Evolutionary conservation across 768 basidiomycete species (phyloP).

Genomic region (Dentipellis sp.): DNA sequence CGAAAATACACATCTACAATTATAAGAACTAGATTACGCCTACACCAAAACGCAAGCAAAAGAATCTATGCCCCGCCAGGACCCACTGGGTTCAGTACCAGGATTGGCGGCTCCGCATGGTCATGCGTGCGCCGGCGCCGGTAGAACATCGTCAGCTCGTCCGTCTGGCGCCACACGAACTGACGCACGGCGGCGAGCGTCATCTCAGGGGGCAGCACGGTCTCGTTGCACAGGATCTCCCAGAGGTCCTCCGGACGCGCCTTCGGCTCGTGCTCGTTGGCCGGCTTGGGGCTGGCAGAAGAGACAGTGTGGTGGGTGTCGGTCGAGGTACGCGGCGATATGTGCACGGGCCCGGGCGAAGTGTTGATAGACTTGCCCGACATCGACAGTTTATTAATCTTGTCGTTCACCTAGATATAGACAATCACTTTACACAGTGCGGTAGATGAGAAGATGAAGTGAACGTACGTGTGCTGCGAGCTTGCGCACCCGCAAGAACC

Average conservation of each 20-base stretch:
- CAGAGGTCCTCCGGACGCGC: slow-evolving; percentile 49
- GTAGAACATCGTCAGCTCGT: slow-evolving; percentile 72
- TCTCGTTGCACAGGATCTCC: slow-evolving; percentile 85
- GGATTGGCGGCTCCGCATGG: no score
- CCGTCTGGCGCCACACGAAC: slow-evolving; percentile 74
- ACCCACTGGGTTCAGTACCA: no score
- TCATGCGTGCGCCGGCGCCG: slow-evolving; percentile 25
- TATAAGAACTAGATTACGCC: no score
- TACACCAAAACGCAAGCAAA: no score
- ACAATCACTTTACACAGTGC: slow-evolving; percentile 3
- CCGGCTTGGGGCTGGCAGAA: slow-evolving; percentile 9
- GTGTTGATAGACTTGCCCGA: slow-evolving; percentile 20
- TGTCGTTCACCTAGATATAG: slow-evolving; percentile 65
- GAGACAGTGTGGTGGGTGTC: slow-evolving; percentile 9
- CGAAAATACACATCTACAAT: no score
- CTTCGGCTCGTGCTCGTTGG: slow-evolving; percentile 21
- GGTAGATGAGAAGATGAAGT: background rate
- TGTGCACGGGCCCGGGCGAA: slow-evolving; percentile 17
- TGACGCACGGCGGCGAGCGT: slow-evolving; percentile 87
- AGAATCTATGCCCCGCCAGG: no score
- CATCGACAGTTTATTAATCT: slow-evolving; percentile 49
- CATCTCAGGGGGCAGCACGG: slow-evolving; percentile 77
- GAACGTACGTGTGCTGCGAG: slow-evolving; percentile 66
- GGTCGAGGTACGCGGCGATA: slow-evolving; percentile 6
- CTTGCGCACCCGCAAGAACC: slow-evolving; percentile 79